Evolutionary conservation across 441 rosid species (phyloP).

Genomic region (Biscutella auriculata): DNA sequence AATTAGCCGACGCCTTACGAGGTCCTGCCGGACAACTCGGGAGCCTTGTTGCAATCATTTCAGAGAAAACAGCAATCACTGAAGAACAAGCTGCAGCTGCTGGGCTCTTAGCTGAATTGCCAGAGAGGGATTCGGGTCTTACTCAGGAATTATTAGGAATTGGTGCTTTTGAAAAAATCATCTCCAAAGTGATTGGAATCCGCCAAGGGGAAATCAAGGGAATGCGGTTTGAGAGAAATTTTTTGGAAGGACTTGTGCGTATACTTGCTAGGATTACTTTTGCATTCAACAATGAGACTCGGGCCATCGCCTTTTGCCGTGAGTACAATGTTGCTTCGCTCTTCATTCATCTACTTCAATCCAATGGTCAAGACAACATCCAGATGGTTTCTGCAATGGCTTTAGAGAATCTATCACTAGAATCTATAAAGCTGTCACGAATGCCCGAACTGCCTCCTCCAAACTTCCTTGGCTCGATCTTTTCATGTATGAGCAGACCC

Average conservation of each 20-base stretch:
- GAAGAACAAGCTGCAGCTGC: slow-evolving; percentile 94
- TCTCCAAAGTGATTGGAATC: slow-evolving; percentile 43
- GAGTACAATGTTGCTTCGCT: slow-evolving; percentile 50
- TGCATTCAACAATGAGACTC: slow-evolving; percentile 51
- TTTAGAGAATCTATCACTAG: slow-evolving; percentile 76
- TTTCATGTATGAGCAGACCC: slow-evolving; percentile 63
- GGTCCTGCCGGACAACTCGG: slow-evolving; percentile 80
- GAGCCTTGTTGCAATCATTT: slow-evolving; percentile 53
- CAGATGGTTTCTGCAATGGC: slow-evolving; percentile 89
- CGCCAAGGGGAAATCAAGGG: slow-evolving; percentile 74
- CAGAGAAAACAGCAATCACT: slow-evolving; percentile 59
- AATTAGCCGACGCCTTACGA: slow-evolving; percentile 65
- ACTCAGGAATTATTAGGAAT: slow-evolving; percentile 70
- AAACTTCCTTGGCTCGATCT: slow-evolving; percentile 43
- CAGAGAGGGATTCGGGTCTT: slow-evolving; percentile 79
- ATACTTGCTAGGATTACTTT: slow-evolving; percentile 80
- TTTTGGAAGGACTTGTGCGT: slow-evolving; percentile 72
- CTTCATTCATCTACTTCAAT: slow-evolving; percentile 64
- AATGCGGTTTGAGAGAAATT: slow-evolving; percentile 60
- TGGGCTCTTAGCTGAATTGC: slow-evolving; percentile 82
- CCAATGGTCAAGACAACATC: slow-evolving; percentile 65
- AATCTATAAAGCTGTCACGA: slow-evolving; percentile 51
- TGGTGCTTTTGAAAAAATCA: slow-evolving; percentile 52
- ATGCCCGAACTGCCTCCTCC: slow-evolving; percentile 64
- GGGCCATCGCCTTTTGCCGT: slow-evolving; percentile 54